A percentile compares a stretch with the other conserved stretches of the same genome.
Evolutionary conservation across 73 alveolate genomes (phyloP).

Genomic region (Tetrahymena borealis): DNA sequence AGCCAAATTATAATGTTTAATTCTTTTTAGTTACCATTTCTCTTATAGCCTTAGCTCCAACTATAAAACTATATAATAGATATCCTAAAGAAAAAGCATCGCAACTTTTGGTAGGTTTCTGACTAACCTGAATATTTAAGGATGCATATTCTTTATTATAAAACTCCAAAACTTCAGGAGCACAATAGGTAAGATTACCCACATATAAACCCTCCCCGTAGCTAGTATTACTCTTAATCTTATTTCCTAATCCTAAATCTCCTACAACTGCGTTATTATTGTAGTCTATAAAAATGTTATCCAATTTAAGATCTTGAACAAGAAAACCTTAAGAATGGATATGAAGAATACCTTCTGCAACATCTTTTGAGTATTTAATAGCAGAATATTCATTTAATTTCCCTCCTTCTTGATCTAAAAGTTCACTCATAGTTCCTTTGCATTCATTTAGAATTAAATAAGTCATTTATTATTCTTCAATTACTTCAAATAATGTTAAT

Average conservation of each 20-base stretch:
- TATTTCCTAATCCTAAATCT: neutral
- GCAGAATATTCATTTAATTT: neutral
- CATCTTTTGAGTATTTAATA: neutral
- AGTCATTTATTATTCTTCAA: neutral
- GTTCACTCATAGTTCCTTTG: neutral
- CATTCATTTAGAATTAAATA: neutral
- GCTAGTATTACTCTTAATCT: neutral
- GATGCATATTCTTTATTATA: neutral
- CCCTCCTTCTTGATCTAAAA: neutral
- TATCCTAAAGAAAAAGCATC: neutral
- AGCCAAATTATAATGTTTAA: neutral
- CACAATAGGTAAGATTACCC: neutral
- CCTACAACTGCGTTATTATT: neutral
- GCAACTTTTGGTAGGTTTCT: neutral
- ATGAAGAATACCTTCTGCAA: neutral
- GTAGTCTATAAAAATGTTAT: neutral
- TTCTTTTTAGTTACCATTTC: no score
- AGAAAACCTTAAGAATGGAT: neutral
- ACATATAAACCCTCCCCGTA: neutral
- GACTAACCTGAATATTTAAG: neutral
- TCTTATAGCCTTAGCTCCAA: no score
- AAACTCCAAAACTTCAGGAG: neutral
- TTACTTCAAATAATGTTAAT: neutral
- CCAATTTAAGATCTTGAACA: neutral
- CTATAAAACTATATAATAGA: neutral